Percentiles rank a stretch among this genome's conserved stretches.
phyloP scores from a whole-genome alignment of 2,329 filamentous ascomycete species.

The Exophiala sp. region DNA sequence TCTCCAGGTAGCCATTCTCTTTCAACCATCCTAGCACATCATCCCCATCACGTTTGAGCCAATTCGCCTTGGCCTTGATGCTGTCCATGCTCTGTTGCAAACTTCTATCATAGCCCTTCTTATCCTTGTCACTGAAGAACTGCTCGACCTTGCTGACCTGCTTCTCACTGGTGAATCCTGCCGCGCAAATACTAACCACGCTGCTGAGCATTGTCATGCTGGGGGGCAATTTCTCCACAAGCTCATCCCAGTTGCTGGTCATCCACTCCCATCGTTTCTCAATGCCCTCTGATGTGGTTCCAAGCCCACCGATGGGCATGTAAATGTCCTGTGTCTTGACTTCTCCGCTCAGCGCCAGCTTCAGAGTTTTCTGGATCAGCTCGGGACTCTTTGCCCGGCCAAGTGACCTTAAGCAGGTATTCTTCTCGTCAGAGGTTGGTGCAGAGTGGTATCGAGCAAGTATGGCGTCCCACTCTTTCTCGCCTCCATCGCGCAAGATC shows the following conservation, averaged over 20 bases:
- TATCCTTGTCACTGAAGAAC: slow-evolving; percentile 81
- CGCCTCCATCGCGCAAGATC: slow-evolving; percentile 76
- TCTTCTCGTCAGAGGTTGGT: slow-evolving; percentile 80
- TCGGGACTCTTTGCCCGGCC: slow-evolving; percentile 74
- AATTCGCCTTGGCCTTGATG: slow-evolving; percentile 78
- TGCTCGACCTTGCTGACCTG: slow-evolving; percentile 72
- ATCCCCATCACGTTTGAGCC: slow-evolving; percentile 70
- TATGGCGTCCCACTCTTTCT: slow-evolving; percentile 78
- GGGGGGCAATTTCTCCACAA: slow-evolving; percentile 80
- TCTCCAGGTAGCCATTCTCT: slow-evolving; percentile 55
- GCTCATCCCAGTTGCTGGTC: slow-evolving; percentile 80
- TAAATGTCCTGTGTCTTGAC: slow-evolving; percentile 96
- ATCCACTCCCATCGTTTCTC: slow-evolving; percentile 79
- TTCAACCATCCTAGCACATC: slow-evolving; percentile 74
- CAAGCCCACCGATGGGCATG: slow-evolving; percentile 75
- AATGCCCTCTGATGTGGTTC: slow-evolving; percentile 73
- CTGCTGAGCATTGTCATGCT: slow-evolving; percentile 79
- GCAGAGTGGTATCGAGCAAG: slow-evolving; percentile 72
- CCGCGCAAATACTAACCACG: slow-evolving; percentile 78
- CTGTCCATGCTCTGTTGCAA: slow-evolving; percentile 86
- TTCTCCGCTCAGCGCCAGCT: slow-evolving; percentile 70
- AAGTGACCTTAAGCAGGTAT: slow-evolving; percentile 79
- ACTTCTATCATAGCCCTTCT: slow-evolving; percentile 81
- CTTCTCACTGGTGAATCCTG: slow-evolving; percentile 71
- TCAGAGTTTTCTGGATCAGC: slow-evolving; percentile 77